A percentile compares a stretch with the other conserved stretches of the same genome.
Evolutionary conservation across 345 rosid genomes (phyloP).

Genomic region (Sisymbrium altissimum): DNA sequence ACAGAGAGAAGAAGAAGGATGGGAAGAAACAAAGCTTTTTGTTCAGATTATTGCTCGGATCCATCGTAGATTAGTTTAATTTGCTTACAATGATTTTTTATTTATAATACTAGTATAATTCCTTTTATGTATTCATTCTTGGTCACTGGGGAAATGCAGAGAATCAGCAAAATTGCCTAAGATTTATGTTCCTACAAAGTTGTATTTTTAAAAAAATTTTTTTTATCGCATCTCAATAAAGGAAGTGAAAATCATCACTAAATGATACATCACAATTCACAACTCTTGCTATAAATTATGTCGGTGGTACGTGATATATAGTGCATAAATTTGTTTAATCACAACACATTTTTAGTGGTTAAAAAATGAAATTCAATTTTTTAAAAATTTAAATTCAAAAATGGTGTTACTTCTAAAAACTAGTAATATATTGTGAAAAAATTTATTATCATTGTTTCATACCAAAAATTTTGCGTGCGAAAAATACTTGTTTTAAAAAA

Average conservation of each 20-base stretch:
- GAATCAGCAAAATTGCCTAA: not conserved
- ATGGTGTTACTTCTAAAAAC: not conserved
- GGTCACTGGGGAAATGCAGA: not conserved
- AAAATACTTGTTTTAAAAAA: too few species aligned
- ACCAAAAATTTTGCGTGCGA: not conserved
- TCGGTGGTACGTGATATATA: not conserved
- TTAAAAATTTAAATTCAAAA: not conserved
- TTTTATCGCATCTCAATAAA: not conserved
- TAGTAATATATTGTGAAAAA: not conserved
- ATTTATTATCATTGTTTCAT: not conserved
- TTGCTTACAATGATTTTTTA: not conserved
- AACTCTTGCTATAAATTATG: not conserved
- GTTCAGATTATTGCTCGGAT: slow-evolving; percentile 33
- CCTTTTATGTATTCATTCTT: not conserved
- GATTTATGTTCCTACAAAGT: not conserved
- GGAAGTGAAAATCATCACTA: not conserved
- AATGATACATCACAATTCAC: not conserved
- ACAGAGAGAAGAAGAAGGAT: slow-evolving; percentile 25
- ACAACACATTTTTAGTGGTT: not conserved
- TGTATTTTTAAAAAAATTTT: too few species aligned
- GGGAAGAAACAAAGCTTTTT: slow-evolving; percentile 29
- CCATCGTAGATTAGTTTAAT: slow-evolving; percentile 27
- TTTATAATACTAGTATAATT: not conserved
- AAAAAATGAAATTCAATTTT: not conserved
- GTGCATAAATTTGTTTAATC: not conserved